Percentiles rank a stretch among this genome's conserved stretches.
Conservation (phyloP, 805 yeast genomes). For the Yamadazyma paraphyllophila region DNA sequence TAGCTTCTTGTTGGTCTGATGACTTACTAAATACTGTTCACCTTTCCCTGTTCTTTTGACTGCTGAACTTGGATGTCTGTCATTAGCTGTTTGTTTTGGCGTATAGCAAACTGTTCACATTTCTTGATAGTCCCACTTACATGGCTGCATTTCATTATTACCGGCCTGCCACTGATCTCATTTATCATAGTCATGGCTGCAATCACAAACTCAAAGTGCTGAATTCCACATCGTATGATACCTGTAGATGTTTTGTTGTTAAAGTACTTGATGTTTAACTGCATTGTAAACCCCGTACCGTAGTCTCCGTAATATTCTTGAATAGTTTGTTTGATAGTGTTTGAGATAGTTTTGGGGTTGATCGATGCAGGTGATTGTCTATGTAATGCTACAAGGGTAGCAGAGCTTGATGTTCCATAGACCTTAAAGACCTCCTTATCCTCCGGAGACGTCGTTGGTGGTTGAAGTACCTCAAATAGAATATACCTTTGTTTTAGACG, state of each 20-base stretch:
- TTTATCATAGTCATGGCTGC: constrained; percentile 64
- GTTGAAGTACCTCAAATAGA: constrained; percentile 74
- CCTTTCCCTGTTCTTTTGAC: constrained; percentile 5
- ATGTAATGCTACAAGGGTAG: constrained; percentile 47
- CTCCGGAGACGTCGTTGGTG: constrained; percentile 30
- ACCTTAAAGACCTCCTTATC: neutral
- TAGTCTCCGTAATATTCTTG: constrained; percentile 73
- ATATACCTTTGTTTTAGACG: constrained; percentile 83
- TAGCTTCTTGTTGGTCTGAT: neutral
- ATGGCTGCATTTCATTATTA: constrained; percentile 60
- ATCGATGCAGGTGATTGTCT: constrained; percentile 48
- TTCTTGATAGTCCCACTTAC: constrained; percentile 87
- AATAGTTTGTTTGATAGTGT: constrained; percentile 54
- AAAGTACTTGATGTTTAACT: constrained; percentile 72
- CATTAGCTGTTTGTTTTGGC: constrained; percentile 41
- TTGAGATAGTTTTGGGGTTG: constrained; percentile 48
- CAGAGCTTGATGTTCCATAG: constrained; percentile 28
- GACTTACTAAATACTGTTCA: neutral
- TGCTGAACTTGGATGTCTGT: constrained; percentile 3
- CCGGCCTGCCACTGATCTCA: constrained; percentile 46
- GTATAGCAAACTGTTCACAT: constrained; percentile 68
- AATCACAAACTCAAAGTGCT: constrained; percentile 56
- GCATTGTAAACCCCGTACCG: constrained; percentile 66
- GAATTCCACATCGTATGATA: constrained; percentile 72
- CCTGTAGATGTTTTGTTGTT: constrained; percentile 82